Percentiles rank a stretch among this genome's conserved stretches.
phyloP scores from a whole-genome alignment of 345 rosid species.

The Gossypium herbaceum region DNA sequence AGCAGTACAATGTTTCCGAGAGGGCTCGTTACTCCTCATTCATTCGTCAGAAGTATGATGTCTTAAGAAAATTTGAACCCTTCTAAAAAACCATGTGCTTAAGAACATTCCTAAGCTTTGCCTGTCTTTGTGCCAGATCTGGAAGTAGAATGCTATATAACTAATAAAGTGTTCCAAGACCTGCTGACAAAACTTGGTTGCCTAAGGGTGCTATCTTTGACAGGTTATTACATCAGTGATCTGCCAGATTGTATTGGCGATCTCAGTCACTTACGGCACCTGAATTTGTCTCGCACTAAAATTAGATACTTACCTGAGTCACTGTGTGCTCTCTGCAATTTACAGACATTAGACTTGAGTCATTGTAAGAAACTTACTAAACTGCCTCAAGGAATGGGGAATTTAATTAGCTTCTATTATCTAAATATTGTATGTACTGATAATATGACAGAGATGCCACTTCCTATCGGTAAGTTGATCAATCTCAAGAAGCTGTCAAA shows the following conservation, averaged over 20 bases:
- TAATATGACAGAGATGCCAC: constrained; percentile 22
- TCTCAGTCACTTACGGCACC: constrained; percentile 19
- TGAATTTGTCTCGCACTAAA: constrained; percentile 16
- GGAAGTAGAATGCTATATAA: not conserved
- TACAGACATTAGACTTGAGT: constrained; percentile 14
- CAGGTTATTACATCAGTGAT: constrained; percentile 1
- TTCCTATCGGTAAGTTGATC: constrained; percentile 10
- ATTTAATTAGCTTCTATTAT: constrained; percentile 10
- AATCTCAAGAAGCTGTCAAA: constrained; percentile 13
- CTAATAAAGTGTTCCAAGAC: not conserved
- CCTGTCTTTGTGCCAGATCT: not conserved
- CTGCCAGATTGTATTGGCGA: constrained; percentile 20
- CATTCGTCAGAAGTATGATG: constrained; percentile 8
- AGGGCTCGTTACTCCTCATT: constrained; percentile 16
- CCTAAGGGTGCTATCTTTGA: constrained; percentile 16
- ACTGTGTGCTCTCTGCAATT: constrained; percentile 4
- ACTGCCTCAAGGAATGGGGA: constrained; percentile 10
- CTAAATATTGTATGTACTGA: constrained; percentile 17
- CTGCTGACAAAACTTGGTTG: constrained; percentile 8
- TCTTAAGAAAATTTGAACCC: not conserved
- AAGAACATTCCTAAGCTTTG: constrained; percentile 14
- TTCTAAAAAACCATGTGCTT: not conserved
- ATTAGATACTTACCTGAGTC: constrained; percentile 25
- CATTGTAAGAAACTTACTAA: constrained; percentile 5
- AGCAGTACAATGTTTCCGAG: not conserved